These are phyloP conservation scores for Piedraia hortae DNA, from an alignment of 2,329 filamentous ascomycete genomes.

Conservation along the genomic window DNA sequence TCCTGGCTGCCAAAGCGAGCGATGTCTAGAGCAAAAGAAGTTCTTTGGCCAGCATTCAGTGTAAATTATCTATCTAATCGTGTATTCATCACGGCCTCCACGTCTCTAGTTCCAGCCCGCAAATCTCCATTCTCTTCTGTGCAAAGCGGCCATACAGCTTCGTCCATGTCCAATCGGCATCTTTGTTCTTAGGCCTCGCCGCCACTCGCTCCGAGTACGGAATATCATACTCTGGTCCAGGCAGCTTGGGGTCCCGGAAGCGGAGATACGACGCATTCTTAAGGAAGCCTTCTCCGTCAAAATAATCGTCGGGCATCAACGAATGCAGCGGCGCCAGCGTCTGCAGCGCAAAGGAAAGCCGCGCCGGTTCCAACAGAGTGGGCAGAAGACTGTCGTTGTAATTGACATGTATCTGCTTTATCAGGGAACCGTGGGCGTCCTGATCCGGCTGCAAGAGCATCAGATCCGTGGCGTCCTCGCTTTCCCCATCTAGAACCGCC, in stretches of 20 bases:
- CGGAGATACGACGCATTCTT: slow-evolving; percentile 19
- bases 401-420: too few relatives aligned
- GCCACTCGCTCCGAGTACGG: slow-evolving; percentile 16
- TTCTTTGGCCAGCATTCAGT: too few relatives aligned
- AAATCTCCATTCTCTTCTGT: slow-evolving; percentile 23
- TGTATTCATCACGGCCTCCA: too few relatives aligned
- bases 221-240: slow-evolving; percentile 24
- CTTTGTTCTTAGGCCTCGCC: slow-evolving; percentile 18
- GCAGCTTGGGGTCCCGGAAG: slow-evolving; percentile 20
- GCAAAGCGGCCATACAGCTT: slow-evolving; percentile 22
- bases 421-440: background rate
- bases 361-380: slow-evolving; percentile 1
- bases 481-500: slow-evolving; percentile 10
- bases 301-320: slow-evolving; percentile 8
- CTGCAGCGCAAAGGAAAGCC: slow-evolving; percentile 1
- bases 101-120: slow-evolving; percentile 25
- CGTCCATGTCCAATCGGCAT: slow-evolving; percentile 22
- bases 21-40: slow-evolving; percentile 50
- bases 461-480: slow-evolving; percentile 12
- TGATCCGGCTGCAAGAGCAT: slow-evolving; percentile 7
- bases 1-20: slow-evolving; percentile 74
- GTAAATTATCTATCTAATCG: too few relatives aligned
- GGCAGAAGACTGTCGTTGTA: slow-evolving; percentile 13
- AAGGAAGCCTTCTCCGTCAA: slow-evolving; percentile 20
- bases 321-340: slow-evolving; percentile 11